Percentiles rank a stretch among this genome's conserved stretches.
These are phyloP conservation scores for Chlamydomonas applanata DNA, from an alignment of 139 green algal genomes.

Conservation along the genomic window DNA sequence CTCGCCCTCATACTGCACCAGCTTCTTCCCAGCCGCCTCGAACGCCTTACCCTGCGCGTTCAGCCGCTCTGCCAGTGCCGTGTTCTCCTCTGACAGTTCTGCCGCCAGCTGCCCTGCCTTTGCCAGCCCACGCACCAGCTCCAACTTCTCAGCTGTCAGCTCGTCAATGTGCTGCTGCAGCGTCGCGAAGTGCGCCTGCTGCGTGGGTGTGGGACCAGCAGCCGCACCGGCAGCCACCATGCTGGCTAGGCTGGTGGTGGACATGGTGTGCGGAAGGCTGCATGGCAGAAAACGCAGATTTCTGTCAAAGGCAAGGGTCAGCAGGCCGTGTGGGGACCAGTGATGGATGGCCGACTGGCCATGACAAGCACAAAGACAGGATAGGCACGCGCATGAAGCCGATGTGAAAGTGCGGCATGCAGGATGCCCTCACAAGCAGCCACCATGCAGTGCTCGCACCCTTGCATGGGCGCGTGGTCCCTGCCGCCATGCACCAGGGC, in stretches of 20 bases:
- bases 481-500: no score
- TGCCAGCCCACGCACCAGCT: slow-evolving; percentile 55
- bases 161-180: slow-evolving; percentile 77
- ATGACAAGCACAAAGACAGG: neutral
- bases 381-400: no score
- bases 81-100: neutral
- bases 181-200: slow-evolving; percentile 23
- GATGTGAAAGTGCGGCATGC: no score
- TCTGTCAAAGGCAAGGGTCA: neutral
- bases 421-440: no score
- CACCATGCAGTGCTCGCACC: no score
- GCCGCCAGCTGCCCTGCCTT: slow-evolving; percentile 29
- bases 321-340: no score
- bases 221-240: no score
- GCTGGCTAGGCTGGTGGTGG: neutral
- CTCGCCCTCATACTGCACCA: slow-evolving; percentile 37
- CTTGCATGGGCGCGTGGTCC: no score
- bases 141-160: slow-evolving; percentile 73
- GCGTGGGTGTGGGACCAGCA: neutral
- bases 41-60: neutral
- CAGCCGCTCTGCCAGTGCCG: neutral
- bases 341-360: no score
- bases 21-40: neutral
- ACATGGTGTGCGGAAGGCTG: neutral
- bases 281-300: neutral